Evolutionary conservation across 768 basidiomycete species (phyloP), one percentile per base, ranked within the genome.

Genomic region (Suillus bovinus): DNA sequence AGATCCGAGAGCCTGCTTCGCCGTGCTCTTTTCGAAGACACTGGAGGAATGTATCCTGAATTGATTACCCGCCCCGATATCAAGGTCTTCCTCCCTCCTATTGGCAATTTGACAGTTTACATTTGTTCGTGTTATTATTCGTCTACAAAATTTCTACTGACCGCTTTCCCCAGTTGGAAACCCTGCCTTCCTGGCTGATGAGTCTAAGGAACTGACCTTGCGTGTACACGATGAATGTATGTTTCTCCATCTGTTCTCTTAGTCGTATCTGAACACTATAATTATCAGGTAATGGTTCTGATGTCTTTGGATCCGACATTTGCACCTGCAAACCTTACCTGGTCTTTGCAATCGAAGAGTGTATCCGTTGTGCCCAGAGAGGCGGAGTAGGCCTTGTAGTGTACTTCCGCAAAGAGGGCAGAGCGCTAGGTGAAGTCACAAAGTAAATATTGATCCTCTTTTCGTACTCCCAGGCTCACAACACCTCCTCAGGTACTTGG

Each of bases 11-110:
- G 80, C 20, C 76, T 94, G 0, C 84, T 99, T 3, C 87, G 96
- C 22, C 83, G 96, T n/a, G 90, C 93, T 0, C 80, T 99, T 41
- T 99, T 98, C 67, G 96, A 99, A 73, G 96, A 97, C 66, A 96
- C 94, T 0, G 94, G 93, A 68, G 94, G 94, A 70, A 94, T 93
- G 90, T 94, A 93, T 73, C 95, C 96, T 3, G 96, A 99, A 69
- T 84, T 99, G 34, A 89, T 99, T 70, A 98, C 96, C 7, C 87
- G 95, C 24, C 91, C 94, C 0, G 96, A 98, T 70, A 90, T 99
- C 80, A 96, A 96, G 73, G 84, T 95, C 24, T 98, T 97, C 82
- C 81, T 98, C 0, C 96, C 96, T 0, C 96, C 96, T 0, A 98
- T 99, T 61, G 96, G 96, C 0, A 87, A 87, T 50, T 71, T 92